Conservation (phyloP, 371 early-diverging fungal genomes). For the Mortierella sp. region DNA sequence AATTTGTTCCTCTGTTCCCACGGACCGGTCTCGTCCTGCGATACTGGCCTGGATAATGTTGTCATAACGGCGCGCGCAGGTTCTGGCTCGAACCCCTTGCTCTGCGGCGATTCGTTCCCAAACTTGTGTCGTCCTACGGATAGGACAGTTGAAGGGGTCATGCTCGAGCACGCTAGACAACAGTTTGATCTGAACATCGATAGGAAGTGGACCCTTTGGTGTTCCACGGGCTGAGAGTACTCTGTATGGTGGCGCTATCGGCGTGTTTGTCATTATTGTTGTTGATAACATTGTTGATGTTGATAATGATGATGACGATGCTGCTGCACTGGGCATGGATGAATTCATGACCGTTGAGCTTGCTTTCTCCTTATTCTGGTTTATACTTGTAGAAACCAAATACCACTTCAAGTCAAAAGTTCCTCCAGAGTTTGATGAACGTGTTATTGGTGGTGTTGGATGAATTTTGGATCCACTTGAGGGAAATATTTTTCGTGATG, state of each 20-base stretch:
- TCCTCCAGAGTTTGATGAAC: not conserved
- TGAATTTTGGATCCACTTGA: not conserved
- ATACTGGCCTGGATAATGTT: constrained; percentile 56
- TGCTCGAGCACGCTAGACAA: constrained; percentile 42
- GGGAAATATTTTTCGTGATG: not conserved
- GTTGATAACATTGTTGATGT: not conserved
- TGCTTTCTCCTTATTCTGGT: not conserved
- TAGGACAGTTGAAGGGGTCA: constrained; percentile 56
- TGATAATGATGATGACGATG: constrained; percentile 8
- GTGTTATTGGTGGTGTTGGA: not conserved
- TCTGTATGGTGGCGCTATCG: constrained; percentile 8
- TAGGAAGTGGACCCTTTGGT: constrained; percentile 43
- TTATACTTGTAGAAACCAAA: not conserved
- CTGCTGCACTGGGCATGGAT: not conserved
- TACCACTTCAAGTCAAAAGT: not conserved
- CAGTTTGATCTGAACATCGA: constrained; percentile 41
- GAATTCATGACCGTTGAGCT: not conserved
- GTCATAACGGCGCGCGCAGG: constrained; percentile 53
- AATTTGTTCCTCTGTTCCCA: constrained; percentile 39
- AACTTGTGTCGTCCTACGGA: constrained; percentile 50
- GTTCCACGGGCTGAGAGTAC: constrained; percentile 34
- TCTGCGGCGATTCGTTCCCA: constrained; percentile 50
- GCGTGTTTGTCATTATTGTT: not conserved
- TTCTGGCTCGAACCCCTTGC: constrained; percentile 50
- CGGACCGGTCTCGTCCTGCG: constrained; percentile 38